Evolutionary conservation across 106 monocot genomes (phyloP), one percentile per base, ranked within the genome.

Genomic region (Acorus gramineus): DNA sequence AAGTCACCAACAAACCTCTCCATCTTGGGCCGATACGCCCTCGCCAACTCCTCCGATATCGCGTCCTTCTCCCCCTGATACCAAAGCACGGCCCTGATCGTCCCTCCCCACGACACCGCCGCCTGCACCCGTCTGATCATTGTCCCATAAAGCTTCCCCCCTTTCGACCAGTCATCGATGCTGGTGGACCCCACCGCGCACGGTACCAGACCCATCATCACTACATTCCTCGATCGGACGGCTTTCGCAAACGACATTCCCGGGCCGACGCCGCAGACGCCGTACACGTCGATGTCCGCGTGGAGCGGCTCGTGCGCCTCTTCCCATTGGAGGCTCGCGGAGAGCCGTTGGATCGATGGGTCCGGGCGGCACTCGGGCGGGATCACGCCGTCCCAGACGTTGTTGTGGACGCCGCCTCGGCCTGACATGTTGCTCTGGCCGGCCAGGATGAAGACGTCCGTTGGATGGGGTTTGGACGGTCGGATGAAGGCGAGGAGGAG

Each of bases 401-500:
- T 6, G 56, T 55, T 9, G 11, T 3, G 10, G 45, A 76, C 69
- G 61, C 76, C 76, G 14, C 76, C 76, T 12, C 76, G 46, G 4
- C 76, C 76, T 1, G 76, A 12, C 69, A 76, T 76, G 69, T 76
- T 76, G 76, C 76, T 76, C 61, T 76, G 76, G 9, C 76, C 69
- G 8, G 76, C 62, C 5, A 76, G 76, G 62, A 76, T 69, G 62
- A 72, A 68, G 53, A 75, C 68, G 61, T 59, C 12, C 49, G 48
- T 11, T 66, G 45, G 28, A 28, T 28, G 0, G 0, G 28, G 28
- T 28, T 28, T 28, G 28, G 28, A 28, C 28, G 28, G 28, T 28
- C 28, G 28, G 28, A 28, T 28, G 28, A 28, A 28, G 28, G 28
- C 28, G 28, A 28, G 28, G 28, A 28, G 28, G 28, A 28, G 28